Base-by-base conservation (phyloP, 306 rosid species). In the Begonia loranthoides region DNA sequence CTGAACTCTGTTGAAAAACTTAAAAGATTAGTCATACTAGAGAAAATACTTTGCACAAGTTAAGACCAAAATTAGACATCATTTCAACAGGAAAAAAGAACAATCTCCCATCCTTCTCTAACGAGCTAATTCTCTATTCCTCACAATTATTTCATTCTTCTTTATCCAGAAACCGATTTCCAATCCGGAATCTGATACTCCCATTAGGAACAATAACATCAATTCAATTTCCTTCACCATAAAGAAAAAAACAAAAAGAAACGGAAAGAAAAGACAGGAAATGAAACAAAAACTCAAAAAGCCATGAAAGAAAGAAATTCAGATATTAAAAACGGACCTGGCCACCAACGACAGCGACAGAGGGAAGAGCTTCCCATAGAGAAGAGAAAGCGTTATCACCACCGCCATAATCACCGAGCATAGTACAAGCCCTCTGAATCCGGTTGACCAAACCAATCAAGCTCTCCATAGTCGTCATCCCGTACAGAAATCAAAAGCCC, bases 321-420 rank as follows among this genome's bases (percentile, higher is more conserved):
- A 22, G 36, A 49, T 13, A 19, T 19, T 19, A 19, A 19, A 19
- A 47, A 12, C 9, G n/a, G 15, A 90, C 99, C 95, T 90, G 95
- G 33, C 99, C 99, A 7, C 99, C 95, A 46, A 90, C 94, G 41
- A 90, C 99, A 54, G 95, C 95, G 38, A 90, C 95, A 5, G 95
- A 70, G 15, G 99, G 99, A 14, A 90, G 86, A 59, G 94, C 79
- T 73, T 90, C 99, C 99, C 99, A 90, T 1, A 90, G 79, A 54
- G 99, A 87, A 57, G 81, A 69, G 66, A 89, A 82, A 15, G 80
- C 4, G 60, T 41, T 72, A 5, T 76, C 85, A 4, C 54, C 72
- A 2, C 80, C 99, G 17, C 95, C 95, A 66, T 90, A 82, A 75
- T 90, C 99, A 3, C 95, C 99, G 19, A 90, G 95, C 38, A 63